These are phyloP conservation scores for Ogataea zsoltii DNA, from an alignment of 805 yeast species.

Conservation along the genomic window DNA sequence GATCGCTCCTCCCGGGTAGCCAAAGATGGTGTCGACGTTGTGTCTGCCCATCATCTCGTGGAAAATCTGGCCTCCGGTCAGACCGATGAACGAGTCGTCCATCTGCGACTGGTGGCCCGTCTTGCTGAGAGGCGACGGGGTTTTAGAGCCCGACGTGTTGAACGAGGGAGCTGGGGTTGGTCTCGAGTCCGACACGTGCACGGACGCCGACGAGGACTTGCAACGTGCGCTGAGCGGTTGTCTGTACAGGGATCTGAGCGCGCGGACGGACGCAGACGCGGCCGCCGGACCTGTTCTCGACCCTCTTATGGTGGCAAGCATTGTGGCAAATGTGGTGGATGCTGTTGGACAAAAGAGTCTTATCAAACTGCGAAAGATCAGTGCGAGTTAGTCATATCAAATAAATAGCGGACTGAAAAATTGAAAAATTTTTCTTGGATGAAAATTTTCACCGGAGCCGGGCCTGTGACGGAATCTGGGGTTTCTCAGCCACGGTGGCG, in stretches of 20 bases:
- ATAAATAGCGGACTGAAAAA: too few species aligned
- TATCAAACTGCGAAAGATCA: too few species aligned
- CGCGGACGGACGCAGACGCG: neutral
- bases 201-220: constrained; percentile 25
- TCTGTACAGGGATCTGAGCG: neutral
- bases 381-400: too few species aligned
- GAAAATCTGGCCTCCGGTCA: constrained; percentile 98
- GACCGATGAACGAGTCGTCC: constrained; percentile 90
- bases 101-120: constrained; percentile 31
- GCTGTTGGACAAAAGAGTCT: too few species aligned
- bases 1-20: constrained; percentile 99
- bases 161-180: constrained; percentile 53
- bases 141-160: constrained; percentile 34
- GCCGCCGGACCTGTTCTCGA: neutral
- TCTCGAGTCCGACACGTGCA: constrained; percentile 21
- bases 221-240: constrained; percentile 8
- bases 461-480: constrained; percentile 14
- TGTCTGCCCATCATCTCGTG: constrained; percentile 99
- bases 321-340: too few species aligned
- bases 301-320: too few species aligned
- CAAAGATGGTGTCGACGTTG: constrained; percentile 92
- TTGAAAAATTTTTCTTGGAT: neutral
- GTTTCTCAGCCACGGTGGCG: constrained; percentile 4
- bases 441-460: constrained; percentile 3
- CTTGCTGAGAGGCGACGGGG: constrained; percentile 19